Base-by-base conservation (phyloP, 305 asterid species). In the Ajuga reptans region DNA sequence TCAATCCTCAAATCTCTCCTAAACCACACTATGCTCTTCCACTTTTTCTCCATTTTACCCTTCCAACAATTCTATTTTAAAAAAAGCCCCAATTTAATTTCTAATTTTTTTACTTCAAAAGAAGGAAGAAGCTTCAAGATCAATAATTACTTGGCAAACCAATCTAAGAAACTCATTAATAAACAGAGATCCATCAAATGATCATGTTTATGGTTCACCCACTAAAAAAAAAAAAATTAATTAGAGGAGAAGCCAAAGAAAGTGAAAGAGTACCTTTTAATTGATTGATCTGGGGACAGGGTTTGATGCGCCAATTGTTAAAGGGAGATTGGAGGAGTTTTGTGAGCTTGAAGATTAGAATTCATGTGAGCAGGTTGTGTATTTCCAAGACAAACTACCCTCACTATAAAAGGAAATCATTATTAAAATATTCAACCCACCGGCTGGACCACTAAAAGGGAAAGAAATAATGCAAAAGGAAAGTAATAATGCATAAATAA, bases 1-100 rank as follows among this genome's bases (percentile, higher is more conserved):
- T 90, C 97, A 9, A 92, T 84, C 72, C 97, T 87, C 76, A 92
- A 81, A 85, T 92, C 98, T 77, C 98, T 88, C 86, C 98, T 84
- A 78, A 92, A 88, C 98, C 98, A 92, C 66, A 88, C 89, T 70
- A 92, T 73, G 7, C 83, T 88, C 81, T 21, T 21, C 27, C 27
- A 21, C 27, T 18, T 51, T 8, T 50, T 21, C 18, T 51, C 21
- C 17, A 16, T 41, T 24, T 24, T 52, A 41, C 21, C 9, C 29
- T 16, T 47, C 36, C 46, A 29, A 69, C 10, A 34, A 55, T 36
- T 21, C 18, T n/a, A n/a, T n/a, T n/a, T n/a, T n/a, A 21, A 2
- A 21, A 21, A 2, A 21, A 21, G 2, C 27, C 27, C 27, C 27
- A 21, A 21, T 21, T 2, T 21, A 21, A 21, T 21, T 21, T 21